Evolutionary conservation across 2,329 filamentous ascomycete genomes (phyloP).

Genomic region (Botrytis galanthina): DNA sequence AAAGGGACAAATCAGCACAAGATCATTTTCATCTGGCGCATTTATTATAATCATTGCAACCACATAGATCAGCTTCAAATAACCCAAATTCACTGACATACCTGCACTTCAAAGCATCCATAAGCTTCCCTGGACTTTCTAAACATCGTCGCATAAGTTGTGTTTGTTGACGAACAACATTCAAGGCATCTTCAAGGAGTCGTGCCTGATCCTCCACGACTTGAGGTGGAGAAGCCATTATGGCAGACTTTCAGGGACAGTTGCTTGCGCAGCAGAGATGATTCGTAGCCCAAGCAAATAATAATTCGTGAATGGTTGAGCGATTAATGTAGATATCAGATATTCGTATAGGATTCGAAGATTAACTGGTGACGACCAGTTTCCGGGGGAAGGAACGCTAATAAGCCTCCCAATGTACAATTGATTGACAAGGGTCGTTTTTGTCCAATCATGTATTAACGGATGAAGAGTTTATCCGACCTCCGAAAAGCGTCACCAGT

Average conservation of each 20-base stretch:
- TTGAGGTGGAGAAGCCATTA: constrained; percentile 53
- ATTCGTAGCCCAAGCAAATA: constrained; percentile 28
- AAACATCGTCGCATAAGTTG: constrained; percentile 96
- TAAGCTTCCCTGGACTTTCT: constrained; percentile 95
- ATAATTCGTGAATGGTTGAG: background rate
- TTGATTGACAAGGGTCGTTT: background rate
- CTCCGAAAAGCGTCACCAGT: background rate
- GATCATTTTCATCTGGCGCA: constrained; percentile 21
- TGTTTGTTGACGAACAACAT: constrained; percentile 95
- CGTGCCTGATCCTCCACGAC: constrained; percentile 79
- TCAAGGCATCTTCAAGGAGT: constrained; percentile 93
- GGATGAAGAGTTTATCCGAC: background rate
- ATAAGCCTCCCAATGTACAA: constrained; percentile 15
- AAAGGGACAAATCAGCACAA: constrained; percentile 34
- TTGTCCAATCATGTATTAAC: background rate
- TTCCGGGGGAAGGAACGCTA: constrained; percentile 20
- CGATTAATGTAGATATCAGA: constrained; percentile 2
- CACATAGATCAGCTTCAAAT: background rate
- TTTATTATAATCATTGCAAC: constrained; percentile 5
- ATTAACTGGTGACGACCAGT: constrained; percentile 15
- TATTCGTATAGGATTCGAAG: constrained; percentile 5
- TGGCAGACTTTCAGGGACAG: constrained; percentile 25
- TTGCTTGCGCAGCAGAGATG: constrained; percentile 31
- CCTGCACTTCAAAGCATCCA: constrained; percentile 99
- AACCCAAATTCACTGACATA: constrained; percentile 48